Evolutionary conservation across 2,329 filamentous ascomycete species (phyloP).

Genomic region (Epichloe baconii): DNA sequence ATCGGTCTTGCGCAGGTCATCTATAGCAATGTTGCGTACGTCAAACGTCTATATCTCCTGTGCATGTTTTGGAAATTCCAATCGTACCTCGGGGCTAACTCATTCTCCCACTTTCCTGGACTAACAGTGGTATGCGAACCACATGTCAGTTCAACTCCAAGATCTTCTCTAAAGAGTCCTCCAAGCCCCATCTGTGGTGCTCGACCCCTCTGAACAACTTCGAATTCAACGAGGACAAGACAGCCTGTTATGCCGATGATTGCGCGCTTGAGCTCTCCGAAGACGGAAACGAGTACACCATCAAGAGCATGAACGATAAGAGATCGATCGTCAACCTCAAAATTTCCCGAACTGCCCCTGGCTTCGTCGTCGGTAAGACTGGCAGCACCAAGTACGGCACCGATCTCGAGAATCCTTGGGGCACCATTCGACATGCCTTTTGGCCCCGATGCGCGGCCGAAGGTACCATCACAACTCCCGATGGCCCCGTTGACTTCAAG

Average conservation of each 20-base stretch:
- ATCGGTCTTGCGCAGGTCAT: constrained; percentile 80
- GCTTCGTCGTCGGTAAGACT: constrained; percentile 73
- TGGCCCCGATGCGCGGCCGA: constrained; percentile 80
- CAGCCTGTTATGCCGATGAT: constrained; percentile 74
- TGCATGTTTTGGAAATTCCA: neutral
- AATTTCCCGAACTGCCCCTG: constrained; percentile 61
- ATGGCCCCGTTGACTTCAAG: constrained; percentile 69
- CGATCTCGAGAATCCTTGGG: constrained; percentile 78
- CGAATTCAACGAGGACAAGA: constrained; percentile 74
- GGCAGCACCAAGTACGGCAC: constrained; percentile 80
- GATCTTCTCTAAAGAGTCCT: constrained; percentile 65
- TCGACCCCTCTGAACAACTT: constrained; percentile 67
- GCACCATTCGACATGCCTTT: constrained; percentile 80
- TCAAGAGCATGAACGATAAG: constrained; percentile 82
- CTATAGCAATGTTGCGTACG: constrained; percentile 93
- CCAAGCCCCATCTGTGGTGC: constrained; percentile 69
- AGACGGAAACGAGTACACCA: constrained; percentile 68
- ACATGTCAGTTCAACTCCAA: constrained; percentile 93
- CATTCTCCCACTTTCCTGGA: neutral
- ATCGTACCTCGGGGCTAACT: neutral
- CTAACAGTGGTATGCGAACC: constrained; percentile 64
- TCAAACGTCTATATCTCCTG: neutral
- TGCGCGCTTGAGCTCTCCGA: constrained; percentile 75
- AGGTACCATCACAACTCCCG: constrained; percentile 72
- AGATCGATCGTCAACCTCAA: constrained; percentile 76